Base-by-base conservation (phyloP, 768 basidiomycete genomes). In the Suillus subalutaceus region DNA sequence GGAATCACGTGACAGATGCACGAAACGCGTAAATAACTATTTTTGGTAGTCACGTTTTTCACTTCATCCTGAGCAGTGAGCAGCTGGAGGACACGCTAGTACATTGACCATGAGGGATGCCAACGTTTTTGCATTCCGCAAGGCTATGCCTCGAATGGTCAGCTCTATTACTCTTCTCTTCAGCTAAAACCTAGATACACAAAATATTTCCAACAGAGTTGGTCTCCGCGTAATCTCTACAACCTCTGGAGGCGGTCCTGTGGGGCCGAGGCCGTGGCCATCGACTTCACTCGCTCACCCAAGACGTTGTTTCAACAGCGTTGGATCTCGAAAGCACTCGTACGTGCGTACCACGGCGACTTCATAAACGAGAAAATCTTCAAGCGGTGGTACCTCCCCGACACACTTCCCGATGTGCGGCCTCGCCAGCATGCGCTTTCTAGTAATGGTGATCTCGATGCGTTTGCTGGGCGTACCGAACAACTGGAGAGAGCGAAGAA, bases 301-400 rank as follows among this genome's bases (percentile, higher is more conserved):
- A 41, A 20, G 10, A 41, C 58, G 40, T 26, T 59, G 2, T 97
- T 93, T 81, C 93, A 97, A 77, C 92, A 97, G 72, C 91, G 96
- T 48, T 98, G 95, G 94, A 82, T 81, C 23, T 88, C 93, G 15
- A 97, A 97, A 79, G 84, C 89, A 5, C 87, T 94, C 66, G 85
- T 94, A 40, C 89, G 96, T 64, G 96, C 89, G 5, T 99, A 99
- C 83, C 97, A 99, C 74, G 96, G 96, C 30, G 96, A 97, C 83
- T 91, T 86, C 74, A 95, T 98, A 67, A 89, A 89, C 63, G 94
- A 97, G 82, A 91, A 90, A 72, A 90, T 90, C 44, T 99, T 98
- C 86, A 96, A 96, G 75, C 88, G 91, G 65, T 96, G 94, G 92
- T 99, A 95, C 76, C 86, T 99, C 44, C 97, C 97, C 18, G 83